phyloP scores from a whole-genome alignment of 129 eudicot species.

The Centaurea solstitialis region DNA sequence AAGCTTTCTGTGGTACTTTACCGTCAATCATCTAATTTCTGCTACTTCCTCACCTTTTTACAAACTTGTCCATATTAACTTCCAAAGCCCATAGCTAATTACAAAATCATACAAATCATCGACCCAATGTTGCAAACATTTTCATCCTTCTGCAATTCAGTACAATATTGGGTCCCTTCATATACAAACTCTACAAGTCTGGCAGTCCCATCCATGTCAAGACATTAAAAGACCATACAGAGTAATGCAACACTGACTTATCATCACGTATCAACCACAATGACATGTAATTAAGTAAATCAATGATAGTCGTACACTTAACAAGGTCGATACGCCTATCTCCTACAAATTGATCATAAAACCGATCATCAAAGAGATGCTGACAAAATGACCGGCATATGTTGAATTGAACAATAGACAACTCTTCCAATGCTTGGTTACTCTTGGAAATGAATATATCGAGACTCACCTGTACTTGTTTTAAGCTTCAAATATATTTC shows the following conservation, averaged over 20 bases:
- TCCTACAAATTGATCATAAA: background rate
- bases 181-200: background rate
- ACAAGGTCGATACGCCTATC: background rate
- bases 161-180: background rate
- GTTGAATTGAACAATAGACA: background rate
- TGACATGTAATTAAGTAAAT: background rate
- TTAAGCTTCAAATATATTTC: slow-evolving; percentile 88
- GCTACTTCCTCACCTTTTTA: background rate
- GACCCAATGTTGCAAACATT: background rate
- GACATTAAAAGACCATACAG: background rate
- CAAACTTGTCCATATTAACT: background rate
- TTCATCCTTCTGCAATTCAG: background rate
- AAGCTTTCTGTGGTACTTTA: background rate
- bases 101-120: background rate
- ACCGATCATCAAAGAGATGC: background rate
- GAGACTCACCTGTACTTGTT: slow-evolving; percentile 87
- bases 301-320: background rate
- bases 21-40: background rate
- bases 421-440: background rate
- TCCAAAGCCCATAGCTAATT: background rate
- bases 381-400: background rate
- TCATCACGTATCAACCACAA: background rate
- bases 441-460: background rate
- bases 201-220: background rate
- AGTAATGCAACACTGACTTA: background rate